phyloP scores from a whole-genome alignment of 2,329 filamentous ascomycete genomes.

The Colletotrichum lindemuthianum region DNA sequence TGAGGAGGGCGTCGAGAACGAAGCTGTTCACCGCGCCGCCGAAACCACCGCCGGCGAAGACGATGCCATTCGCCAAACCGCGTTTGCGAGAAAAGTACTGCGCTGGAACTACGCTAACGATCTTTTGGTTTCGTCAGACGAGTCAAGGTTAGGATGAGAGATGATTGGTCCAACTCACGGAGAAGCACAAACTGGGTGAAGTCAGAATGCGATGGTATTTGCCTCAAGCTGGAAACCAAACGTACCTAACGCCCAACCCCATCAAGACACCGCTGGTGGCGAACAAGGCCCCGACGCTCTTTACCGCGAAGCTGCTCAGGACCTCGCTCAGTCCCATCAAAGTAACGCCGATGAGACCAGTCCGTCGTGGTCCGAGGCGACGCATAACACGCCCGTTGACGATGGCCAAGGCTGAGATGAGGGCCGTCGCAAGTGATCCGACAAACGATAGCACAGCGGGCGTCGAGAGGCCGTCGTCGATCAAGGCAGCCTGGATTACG shows the following conservation, averaged over 20 bases:
- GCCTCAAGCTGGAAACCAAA: not conserved
- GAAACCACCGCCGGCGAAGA: constrained; percentile 64
- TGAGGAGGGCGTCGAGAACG: constrained; percentile 58
- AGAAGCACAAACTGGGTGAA: constrained; percentile 11
- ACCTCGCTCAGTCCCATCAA: constrained; percentile 62
- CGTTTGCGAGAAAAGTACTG: constrained; percentile 66
- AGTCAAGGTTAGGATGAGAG: no score
- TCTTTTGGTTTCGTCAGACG: constrained; percentile 38
- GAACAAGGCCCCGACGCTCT: constrained; percentile 48
- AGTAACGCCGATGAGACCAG: constrained; percentile 58
- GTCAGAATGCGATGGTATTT: not conserved
- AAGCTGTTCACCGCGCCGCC: constrained; percentile 65
- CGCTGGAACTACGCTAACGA: constrained; percentile 58
- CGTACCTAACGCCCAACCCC: constrained; percentile 44
- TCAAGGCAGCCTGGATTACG: constrained; percentile 66
- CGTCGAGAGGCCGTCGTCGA: constrained; percentile 57
- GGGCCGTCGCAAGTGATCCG: constrained; percentile 61
- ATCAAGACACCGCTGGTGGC: constrained; percentile 46
- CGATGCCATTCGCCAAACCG: constrained; percentile 65
- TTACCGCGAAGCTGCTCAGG: constrained; percentile 49
- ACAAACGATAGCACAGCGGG: constrained; percentile 68
- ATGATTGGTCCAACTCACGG: not conserved
- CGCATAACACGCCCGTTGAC: constrained; percentile 62
- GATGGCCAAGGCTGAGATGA: constrained; percentile 62
- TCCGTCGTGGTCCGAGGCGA: constrained; percentile 57